Conservation (phyloP, 2,329 filamentous ascomycete species). For the Penicillium brevicompactum region DNA sequence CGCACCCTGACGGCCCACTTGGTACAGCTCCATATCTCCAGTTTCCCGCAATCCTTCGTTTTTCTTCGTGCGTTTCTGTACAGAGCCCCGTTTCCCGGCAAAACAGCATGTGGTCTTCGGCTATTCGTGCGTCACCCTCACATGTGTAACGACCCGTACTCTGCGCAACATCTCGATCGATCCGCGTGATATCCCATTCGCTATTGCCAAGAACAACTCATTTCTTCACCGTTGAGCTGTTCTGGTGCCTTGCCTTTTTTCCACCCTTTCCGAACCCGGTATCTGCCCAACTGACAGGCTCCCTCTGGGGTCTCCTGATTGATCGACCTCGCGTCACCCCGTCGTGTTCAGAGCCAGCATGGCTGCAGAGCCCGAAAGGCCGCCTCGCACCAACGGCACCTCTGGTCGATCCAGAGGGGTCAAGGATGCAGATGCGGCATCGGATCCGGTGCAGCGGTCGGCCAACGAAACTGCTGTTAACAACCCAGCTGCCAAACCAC, state of each 20-base stretch:
- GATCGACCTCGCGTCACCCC: constrained; percentile 32
- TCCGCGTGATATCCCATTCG: constrained; percentile 22
- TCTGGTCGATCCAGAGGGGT: constrained; percentile 32
- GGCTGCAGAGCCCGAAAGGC: constrained; percentile 41
- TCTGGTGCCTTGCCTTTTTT: constrained; percentile 24
- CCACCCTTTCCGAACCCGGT: constrained; percentile 22
- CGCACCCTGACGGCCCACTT: constrained; percentile 12
- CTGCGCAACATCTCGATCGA: constrained; percentile 29
- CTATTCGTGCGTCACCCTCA: constrained; percentile 34
- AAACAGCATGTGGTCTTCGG: constrained; percentile 39
- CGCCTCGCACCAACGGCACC: constrained; percentile 35
- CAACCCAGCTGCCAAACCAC: constrained; percentile 30
- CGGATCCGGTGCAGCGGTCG: constrained; percentile 29
- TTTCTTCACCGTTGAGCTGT: constrained; percentile 21
- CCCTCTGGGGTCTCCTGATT: constrained; percentile 41
- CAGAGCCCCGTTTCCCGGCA: constrained; percentile 4
- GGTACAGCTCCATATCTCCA: constrained; percentile 13
- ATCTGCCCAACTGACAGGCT: constrained; percentile 31
- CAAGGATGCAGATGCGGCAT: constrained; percentile 30
- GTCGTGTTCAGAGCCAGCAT: constrained; percentile 31
- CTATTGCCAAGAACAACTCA: constrained; percentile 18
- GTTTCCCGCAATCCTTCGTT: constrained; percentile 7
- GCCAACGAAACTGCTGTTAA: constrained; percentile 34
- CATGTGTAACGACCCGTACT: constrained; percentile 37
- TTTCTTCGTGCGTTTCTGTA: constrained; percentile 6